Conservation (phyloP, 2,329 filamentous ascomycete species). For the Thelonectria rubi region DNA sequence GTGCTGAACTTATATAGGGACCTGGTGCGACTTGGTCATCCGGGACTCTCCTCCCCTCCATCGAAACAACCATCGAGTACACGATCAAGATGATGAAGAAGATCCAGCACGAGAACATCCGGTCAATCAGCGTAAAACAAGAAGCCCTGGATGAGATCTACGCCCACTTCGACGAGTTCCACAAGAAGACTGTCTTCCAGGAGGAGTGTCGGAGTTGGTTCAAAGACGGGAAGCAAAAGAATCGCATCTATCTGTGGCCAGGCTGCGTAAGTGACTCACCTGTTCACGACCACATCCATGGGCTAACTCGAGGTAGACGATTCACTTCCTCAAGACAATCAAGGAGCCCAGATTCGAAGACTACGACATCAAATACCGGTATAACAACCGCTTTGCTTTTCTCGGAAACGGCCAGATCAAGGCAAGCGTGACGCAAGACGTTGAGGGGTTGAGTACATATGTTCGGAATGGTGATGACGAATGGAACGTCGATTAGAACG, state of each 20-base stretch:
- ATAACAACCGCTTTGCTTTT: slow-evolving; percentile 51
- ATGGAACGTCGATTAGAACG: slow-evolving; percentile 52
- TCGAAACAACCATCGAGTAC: slow-evolving; percentile 54
- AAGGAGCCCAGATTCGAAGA: slow-evolving; percentile 47
- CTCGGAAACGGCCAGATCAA: slow-evolving; percentile 56
- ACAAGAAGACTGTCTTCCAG: slow-evolving; percentile 47
- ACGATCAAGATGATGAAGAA: slow-evolving; percentile 51
- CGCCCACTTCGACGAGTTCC: slow-evolving; percentile 45
- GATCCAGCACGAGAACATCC: slow-evolving; percentile 49
- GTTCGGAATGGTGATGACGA: slow-evolving; percentile 55
- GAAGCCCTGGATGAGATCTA: slow-evolving; percentile 48
- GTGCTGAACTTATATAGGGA: slow-evolving; percentile 30
- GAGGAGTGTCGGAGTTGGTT: slow-evolving; percentile 49
- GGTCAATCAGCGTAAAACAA: slow-evolving; percentile 47
- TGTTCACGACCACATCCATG: background rate
- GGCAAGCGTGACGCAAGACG: slow-evolving; percentile 50
- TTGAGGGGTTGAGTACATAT: slow-evolving; percentile 54
- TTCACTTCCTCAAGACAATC: slow-evolving; percentile 50
- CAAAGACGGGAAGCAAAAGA: slow-evolving; percentile 47
- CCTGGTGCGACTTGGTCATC: slow-evolving; percentile 55
- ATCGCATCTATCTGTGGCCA: slow-evolving; percentile 47
- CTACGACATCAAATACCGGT: slow-evolving; percentile 46
- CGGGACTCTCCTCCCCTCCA: slow-evolving; percentile 54
- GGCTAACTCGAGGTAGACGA: slow-evolving; percentile 37
- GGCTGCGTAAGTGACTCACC: slow-evolving; percentile 42